A percentile compares a stretch with the other conserved stretches of the same genome.
These are phyloP conservation scores for Powellomyces hirtus DNA, from an alignment of 192 early-diverging fungal genomes.

Conservation along the genomic window DNA sequence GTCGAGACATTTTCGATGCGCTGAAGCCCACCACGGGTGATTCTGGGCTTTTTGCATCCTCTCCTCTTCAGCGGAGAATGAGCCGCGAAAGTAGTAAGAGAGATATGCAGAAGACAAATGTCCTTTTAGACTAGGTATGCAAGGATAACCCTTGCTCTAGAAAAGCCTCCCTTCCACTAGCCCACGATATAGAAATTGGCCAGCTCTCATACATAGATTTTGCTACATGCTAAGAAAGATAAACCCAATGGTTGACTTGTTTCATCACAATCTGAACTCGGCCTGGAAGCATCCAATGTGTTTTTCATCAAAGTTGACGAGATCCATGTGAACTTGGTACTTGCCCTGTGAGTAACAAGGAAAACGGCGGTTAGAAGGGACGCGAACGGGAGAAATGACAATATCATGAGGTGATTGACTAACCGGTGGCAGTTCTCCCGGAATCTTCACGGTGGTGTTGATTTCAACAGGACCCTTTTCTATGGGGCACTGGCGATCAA, in stretches of 20 bases:
- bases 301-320: background rate
- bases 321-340: constrained; percentile 1
- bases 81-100: no score
- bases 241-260: background rate
- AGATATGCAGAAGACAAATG: background rate
- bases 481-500: constrained; percentile 46
- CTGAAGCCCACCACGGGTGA: background rate
- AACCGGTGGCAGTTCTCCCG: constrained; percentile 48
- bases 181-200: no score
- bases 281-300: background rate
- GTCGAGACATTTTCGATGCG: background rate
- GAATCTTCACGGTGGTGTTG: constrained; percentile 40
- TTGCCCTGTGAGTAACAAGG: background rate
- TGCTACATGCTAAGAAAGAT: background rate
- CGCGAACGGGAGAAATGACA: background rate
- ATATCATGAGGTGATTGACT: background rate
- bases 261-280: background rate
- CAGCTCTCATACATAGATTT: no score
- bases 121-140: background rate
- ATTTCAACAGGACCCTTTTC: constrained; percentile 46
- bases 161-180: background rate
- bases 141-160: background rate
- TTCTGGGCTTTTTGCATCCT: no score
- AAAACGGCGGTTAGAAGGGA: background rate
- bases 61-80: no score